phyloP scores from a whole-genome alignment of 2,329 filamentous ascomycete genomes.

The Alternaria metachromatica region DNA sequence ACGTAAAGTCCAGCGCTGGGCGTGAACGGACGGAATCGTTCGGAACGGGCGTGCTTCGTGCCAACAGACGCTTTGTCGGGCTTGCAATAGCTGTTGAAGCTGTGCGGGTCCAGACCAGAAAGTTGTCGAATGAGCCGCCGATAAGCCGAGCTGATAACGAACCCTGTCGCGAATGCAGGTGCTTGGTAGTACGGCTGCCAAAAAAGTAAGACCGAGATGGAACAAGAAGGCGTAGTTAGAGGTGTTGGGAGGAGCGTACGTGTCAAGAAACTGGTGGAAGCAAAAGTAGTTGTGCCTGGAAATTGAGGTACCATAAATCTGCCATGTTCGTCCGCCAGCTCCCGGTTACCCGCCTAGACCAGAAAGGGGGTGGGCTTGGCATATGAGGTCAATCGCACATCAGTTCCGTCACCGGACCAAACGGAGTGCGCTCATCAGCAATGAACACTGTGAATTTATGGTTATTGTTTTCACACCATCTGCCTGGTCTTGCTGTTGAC shows the following conservation, averaged over 20 bases:
- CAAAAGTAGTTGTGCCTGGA: constrained; percentile 15
- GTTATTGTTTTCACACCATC: not conserved
- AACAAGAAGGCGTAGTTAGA: not conserved
- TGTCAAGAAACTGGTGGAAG: constrained; percentile 7
- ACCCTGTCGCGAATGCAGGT: constrained; percentile 21
- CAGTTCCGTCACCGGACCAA: constrained; percentile 1
- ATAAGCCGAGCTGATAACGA: constrained; percentile 49
- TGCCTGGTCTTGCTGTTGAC: not conserved
- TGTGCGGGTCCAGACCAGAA: constrained; percentile 25
- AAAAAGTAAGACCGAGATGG: constrained; percentile 1
- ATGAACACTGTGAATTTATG: not conserved
- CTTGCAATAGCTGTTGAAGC: constrained; percentile 9
- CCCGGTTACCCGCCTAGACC: constrained; percentile 30
- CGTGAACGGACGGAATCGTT: not conserved
- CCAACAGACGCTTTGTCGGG: not conserved
- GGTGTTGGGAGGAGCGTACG: constrained; percentile 12
- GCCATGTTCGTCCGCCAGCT: constrained; percentile 30
- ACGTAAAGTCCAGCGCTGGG: not conserved
- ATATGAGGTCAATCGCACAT: constrained; percentile 14
- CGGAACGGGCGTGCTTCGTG: not conserved
- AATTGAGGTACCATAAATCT: constrained; percentile 20
- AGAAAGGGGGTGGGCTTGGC: constrained; percentile 32
- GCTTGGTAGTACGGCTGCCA: not conserved
- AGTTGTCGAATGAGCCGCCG: constrained; percentile 34
- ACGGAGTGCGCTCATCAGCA: not conserved